Evolutionary conservation across 139 green algal species (phyloP), one percentile per base, ranked within the genome.

Genomic region (Picochlorum sp.): DNA sequence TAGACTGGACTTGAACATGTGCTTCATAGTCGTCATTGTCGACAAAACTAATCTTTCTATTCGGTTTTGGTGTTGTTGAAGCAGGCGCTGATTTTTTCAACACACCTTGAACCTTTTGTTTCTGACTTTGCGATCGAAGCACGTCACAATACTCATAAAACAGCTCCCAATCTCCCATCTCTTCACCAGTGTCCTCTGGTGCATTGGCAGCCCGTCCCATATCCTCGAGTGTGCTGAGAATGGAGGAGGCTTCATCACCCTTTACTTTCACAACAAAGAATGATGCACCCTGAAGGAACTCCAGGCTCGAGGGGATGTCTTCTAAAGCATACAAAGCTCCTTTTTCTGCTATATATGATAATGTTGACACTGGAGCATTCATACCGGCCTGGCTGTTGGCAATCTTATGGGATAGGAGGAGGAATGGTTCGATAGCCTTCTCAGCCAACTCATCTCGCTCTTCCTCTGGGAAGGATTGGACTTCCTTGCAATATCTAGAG

Each of bases 221-320:
- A 11, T 26, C 57, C 8, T 54, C 47, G 61, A 62, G 54, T 11
- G 28, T 49, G 1, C 15, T 23, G 8, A 41, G 20, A 51, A 66
- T 63, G 18, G 15, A 50, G 20, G 34, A 45, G 10, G 70, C 70
- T n/a, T 26, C 20, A 3, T 30, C 44, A 5, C 55, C 45, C 6
- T 66, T 66, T 32, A 76, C 54, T 2, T 24, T 24, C 8, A 61
- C 57, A 24, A 76, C 34, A n/a, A 76, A 76, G 58, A 37, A 66
- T 54, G 9, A 72, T 16, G 47, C 62, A 56, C 70, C 75, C 51
- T 76, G 60, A 55, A 82, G 58, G 59, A 82, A 82, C 15, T 57
- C 23, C 32, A 77, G 30, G 20, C 32, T 57, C 13, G 21, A 15
- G 2, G 38, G 26, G 15, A 49, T 45, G 4, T 59, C 51, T n/a